Evolutionary conservation across 148 eudicot genomes (phyloP).

Genomic region (Arbutus unedo): DNA sequence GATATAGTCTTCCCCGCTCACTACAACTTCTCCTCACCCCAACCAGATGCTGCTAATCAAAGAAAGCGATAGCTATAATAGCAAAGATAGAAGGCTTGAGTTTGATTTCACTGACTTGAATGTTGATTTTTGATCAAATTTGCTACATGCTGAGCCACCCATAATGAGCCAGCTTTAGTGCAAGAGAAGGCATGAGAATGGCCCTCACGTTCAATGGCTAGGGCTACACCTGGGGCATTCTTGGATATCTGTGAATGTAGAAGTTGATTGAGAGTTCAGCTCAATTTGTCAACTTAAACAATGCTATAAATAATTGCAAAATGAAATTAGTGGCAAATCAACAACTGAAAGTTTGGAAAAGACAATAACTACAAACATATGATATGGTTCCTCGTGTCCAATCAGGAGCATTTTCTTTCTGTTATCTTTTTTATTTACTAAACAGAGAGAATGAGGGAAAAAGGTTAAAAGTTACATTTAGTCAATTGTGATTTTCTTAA

Average conservation of each 20-base stretch:
- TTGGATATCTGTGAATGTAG: conserved; percentile 50
- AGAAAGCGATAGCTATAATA: neutral
- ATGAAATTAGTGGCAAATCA: neutral
- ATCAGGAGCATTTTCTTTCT: too few relatives aligned
- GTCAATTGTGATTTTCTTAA: too few relatives aligned
- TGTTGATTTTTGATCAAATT: conserved; percentile 44
- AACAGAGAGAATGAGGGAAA: too few relatives aligned
- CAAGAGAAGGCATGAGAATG: conserved; percentile 77
- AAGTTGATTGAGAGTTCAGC: neutral
- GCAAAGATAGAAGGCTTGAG: neutral
- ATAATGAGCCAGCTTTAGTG: conserved; percentile 73
- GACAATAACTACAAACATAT: too few relatives aligned
- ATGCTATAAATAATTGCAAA: neutral
- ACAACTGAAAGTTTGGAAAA: neutral
- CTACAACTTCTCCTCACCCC: neutral
- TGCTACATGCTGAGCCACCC: conserved; percentile 81
- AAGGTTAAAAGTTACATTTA: too few relatives aligned
- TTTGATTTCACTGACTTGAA: conserved; percentile 15
- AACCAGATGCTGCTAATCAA: conserved; percentile 3
- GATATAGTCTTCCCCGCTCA: neutral
- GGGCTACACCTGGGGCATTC: conserved; percentile 47
- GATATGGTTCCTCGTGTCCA: too few relatives aligned
- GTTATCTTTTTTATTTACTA: too few relatives aligned
- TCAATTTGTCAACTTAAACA: conserved; percentile 5
- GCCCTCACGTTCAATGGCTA: conserved; percentile 72